Percentiles rank a stretch among this genome's conserved stretches.
Conservation (phyloP, 345 rosid genomes). For the Corchorus capsularis region DNA sequence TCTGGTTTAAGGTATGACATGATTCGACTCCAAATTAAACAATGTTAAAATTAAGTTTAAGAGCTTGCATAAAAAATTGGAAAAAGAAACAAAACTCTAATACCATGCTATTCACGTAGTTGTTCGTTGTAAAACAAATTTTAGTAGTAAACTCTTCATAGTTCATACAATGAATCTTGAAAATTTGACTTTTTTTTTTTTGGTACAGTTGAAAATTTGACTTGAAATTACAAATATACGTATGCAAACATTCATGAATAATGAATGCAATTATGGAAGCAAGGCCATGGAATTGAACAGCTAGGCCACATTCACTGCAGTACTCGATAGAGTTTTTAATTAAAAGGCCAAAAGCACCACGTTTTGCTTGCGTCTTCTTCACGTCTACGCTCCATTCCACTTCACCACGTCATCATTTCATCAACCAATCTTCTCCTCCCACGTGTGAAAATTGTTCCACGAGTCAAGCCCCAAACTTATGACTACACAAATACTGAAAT, state of each 20-base stretch:
- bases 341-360: constrained; percentile 13
- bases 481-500: neutral
- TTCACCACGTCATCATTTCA: neutral
- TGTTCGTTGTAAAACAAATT: too few relatives aligned
- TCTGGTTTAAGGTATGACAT: too few relatives aligned
- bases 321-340: neutral
- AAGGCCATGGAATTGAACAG: too few relatives aligned
- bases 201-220: neutral
- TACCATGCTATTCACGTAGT: too few relatives aligned
- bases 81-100: too few relatives aligned
- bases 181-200: neutral
- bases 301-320: neutral
- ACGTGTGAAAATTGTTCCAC: neutral
- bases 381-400: constrained; percentile 19
- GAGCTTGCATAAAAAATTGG: too few relatives aligned
- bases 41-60: too few relatives aligned
- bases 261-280: too few relatives aligned
- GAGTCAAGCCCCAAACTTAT: neutral
- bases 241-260: neutral
- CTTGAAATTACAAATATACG: neutral
- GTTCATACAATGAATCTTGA: neutral
- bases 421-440: neutral
- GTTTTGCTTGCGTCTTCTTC: constrained; percentile 32
- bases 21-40: too few relatives aligned
- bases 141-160: neutral